Evolutionary conservation across 2,329 filamentous ascomycete species (phyloP).

Genomic region (Colletotrichum limetticola): DNA sequence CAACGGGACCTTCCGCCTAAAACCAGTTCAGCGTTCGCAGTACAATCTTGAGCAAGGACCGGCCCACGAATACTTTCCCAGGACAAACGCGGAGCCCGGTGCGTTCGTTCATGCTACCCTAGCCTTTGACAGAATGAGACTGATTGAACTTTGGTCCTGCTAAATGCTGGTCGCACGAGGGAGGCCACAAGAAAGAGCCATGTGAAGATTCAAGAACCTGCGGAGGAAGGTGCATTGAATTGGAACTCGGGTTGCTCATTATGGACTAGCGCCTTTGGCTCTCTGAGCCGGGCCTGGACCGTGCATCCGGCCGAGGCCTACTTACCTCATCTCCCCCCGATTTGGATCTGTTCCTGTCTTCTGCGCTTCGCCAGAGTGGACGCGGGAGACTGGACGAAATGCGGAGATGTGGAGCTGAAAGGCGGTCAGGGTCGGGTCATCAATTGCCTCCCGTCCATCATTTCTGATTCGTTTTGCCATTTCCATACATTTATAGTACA

Average conservation of each 20-base stretch:
- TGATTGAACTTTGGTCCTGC: neutral
- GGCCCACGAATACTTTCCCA: neutral
- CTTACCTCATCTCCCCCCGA: conserved; percentile 23
- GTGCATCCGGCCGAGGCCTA: conserved; percentile 15
- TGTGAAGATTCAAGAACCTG: conserved; percentile 1
- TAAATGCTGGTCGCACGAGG: neutral
- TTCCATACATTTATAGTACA: neutral
- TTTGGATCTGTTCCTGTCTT: neutral
- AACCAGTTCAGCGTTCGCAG: neutral
- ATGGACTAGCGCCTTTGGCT: neutral
- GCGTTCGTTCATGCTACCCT: neutral
- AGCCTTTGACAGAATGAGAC: neutral
- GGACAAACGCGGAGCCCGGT: neutral
- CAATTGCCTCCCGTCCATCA: neutral
- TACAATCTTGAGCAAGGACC: neutral
- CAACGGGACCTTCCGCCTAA: neutral
- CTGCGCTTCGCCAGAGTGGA: conserved; percentile 1
- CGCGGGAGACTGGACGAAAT: conserved; percentile 16
- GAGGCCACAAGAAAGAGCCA: conserved; percentile 1
- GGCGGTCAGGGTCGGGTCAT: conserved; percentile 27
- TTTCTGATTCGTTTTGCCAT: neutral
- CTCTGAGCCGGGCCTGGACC: conserved; percentile 4
- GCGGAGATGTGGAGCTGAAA: conserved; percentile 28
- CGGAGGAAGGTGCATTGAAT: neutral
- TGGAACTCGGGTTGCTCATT: neutral